These are phyloP conservation scores for Amylostereum areolatum DNA, from an alignment of 1,284 basidiomycete species.

Conservation along the genomic window DNA sequence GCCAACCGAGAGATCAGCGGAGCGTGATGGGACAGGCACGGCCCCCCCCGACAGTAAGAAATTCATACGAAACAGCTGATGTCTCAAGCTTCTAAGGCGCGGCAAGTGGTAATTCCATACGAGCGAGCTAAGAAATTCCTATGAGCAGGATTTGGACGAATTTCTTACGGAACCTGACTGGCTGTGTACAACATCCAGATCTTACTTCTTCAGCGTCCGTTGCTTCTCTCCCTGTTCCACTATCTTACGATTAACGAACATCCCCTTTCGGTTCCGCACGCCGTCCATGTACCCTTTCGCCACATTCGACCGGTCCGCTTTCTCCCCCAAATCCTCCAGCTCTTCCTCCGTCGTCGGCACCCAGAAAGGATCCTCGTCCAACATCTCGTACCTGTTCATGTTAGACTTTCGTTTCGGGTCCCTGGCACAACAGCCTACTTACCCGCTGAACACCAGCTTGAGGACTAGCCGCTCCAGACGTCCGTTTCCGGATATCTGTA, in stretches of 20 bases:
- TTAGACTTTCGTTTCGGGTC: not conserved
- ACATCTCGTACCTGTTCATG: slow-evolving; percentile 67
- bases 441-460: slow-evolving; percentile 98
- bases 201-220: slow-evolving; percentile 83
- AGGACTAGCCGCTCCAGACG: slow-evolving; percentile 94
- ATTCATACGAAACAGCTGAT: no score
- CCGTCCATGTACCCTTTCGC: slow-evolving; percentile 92
- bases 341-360: slow-evolving; percentile 98
- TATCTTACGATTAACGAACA: slow-evolving; percentile 91
- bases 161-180: no score
- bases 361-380: slow-evolving; percentile 97
- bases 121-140: no score
- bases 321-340: slow-evolving; percentile 94
- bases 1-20: no score
- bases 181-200: not conserved
- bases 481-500: slow-evolving; percentile 90
- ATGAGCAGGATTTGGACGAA: no score
- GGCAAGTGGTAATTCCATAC: no score
- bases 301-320: slow-evolving; percentile 91
- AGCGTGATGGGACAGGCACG: no score
- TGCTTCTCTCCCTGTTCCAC: slow-evolving; percentile 96
- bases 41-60: no score
- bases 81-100: no score
- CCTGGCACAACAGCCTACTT: slow-evolving; percentile 22
- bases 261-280: slow-evolving; percentile 89